Percentiles rank a stretch among this genome's conserved stretches.
These are phyloP conservation scores for Verticillium alfalfae DNA, from an alignment of 2,329 filamentous ascomycete genomes.

Conservation along the genomic window DNA sequence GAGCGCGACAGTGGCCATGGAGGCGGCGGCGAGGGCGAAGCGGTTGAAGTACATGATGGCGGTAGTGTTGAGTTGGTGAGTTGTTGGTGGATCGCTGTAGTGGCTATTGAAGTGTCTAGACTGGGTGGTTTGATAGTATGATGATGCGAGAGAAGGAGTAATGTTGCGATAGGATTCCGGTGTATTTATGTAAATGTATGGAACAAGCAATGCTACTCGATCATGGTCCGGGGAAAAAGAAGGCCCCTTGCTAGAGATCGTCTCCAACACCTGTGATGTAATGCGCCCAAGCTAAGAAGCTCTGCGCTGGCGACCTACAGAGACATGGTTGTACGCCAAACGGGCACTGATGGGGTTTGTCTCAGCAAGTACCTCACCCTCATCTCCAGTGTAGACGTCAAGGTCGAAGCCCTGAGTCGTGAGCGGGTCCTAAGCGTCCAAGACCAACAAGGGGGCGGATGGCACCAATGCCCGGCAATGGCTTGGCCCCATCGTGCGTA, in stretches of 20 bases:
- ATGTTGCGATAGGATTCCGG: not conserved
- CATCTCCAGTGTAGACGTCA: not conserved
- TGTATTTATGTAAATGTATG: not conserved
- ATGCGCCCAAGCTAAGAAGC: not conserved
- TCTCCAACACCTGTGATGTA: conserved; percentile 1
- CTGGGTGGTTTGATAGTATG: not conserved
- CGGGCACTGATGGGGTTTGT: not conserved
- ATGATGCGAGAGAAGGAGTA: not conserved
- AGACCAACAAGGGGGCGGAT: not conserved
- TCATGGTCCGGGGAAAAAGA: not conserved
- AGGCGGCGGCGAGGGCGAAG: conserved; percentile 5
- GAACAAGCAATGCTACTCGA: not conserved
- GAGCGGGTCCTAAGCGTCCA: not conserved
- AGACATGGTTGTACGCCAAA: not conserved
- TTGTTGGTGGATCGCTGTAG: not conserved
- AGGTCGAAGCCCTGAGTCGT: not conserved
- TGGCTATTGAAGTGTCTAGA: not conserved
- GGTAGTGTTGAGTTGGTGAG: not conserved
- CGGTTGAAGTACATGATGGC: conserved; percentile 11
- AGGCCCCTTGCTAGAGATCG: not conserved
- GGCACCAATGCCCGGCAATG: not conserved
- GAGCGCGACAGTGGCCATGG: conserved; percentile 7
- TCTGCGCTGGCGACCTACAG: not conserved
- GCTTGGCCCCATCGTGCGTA: not conserved
- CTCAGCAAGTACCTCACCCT: not conserved